phyloP scores from a whole-genome alignment of 1,284 basidiomycete genomes.

The Megacollybia platyphylla region DNA sequence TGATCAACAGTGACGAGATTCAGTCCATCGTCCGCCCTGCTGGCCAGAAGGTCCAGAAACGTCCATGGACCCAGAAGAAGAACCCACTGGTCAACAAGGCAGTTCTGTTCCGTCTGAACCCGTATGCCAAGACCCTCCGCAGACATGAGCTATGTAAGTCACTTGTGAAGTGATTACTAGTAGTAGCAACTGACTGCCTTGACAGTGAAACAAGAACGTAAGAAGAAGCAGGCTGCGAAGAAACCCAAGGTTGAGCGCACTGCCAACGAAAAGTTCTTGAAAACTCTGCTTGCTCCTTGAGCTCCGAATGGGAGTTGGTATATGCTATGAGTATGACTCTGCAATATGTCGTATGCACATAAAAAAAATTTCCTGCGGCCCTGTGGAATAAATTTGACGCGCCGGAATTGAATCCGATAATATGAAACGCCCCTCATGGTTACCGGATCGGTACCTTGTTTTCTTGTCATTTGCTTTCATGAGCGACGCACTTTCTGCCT shows the following conservation, averaged over 20 bases:
- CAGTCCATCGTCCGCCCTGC: conserved; percentile 90
- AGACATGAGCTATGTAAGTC: conserved; percentile 76
- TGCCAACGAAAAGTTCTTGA: conserved; percentile 81
- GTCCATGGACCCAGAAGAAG: conserved; percentile 99
- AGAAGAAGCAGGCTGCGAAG: conserved; percentile 55
- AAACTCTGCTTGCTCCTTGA: conserved; percentile 80
- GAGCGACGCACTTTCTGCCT: conserved; percentile 23
- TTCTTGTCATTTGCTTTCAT: conserved; percentile 10
- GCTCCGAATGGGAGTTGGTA: conserved; percentile 2
- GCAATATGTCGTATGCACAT: too few relatives aligned
- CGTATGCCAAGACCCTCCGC: conserved; percentile 92
- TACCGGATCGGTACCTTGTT: too few relatives aligned
- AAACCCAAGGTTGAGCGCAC: conserved; percentile 46
- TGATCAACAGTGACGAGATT: conserved; percentile 98
- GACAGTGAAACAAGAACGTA: conserved; percentile 68
- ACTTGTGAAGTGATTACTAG: neutral
- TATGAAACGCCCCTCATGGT: too few relatives aligned
- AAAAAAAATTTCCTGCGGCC: too few relatives aligned
- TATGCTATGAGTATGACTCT: conserved; percentile 1
- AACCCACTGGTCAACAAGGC: conserved; percentile 96
- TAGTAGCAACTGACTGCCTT: conserved; percentile 4
- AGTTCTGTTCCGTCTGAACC: conserved; percentile 97
- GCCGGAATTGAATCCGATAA: too few relatives aligned
- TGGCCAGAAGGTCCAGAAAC: conserved; percentile 70
- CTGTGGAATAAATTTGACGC: too few relatives aligned